A percentile compares a stretch with the other conserved stretches of the same genome.
Conservation (phyloP, 129 eudicot genomes). For the Lactuca saligna region DNA sequence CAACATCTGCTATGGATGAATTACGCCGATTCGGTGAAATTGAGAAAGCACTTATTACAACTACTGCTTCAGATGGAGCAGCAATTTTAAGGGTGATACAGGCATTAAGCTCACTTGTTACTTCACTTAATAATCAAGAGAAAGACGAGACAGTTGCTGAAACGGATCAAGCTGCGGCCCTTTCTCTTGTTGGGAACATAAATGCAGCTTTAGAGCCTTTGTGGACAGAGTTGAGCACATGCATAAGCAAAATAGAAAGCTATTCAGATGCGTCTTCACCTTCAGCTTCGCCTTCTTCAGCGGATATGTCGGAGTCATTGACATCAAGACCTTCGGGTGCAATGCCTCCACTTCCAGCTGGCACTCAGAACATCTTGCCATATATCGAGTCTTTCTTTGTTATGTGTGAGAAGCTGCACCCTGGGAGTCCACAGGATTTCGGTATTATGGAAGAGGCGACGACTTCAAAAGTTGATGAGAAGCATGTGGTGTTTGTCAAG, state of each 20-base stretch:
- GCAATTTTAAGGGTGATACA: constrained; percentile 87
- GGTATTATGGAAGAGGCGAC: constrained; percentile 70
- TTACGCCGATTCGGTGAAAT: constrained; percentile 64
- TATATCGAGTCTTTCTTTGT: constrained; percentile 95
- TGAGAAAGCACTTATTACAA: constrained; percentile 67
- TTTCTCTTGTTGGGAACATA: constrained; percentile 68
- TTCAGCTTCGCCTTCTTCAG: not conserved
- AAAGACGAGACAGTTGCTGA: constrained; percentile 45
- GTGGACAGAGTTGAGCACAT: constrained; percentile 90
- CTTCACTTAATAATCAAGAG: constrained; percentile 51
- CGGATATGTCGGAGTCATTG: constrained; percentile 57
- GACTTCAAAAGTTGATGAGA: constrained; percentile 72
- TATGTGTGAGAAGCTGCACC: constrained; percentile 92
- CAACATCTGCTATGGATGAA: constrained; percentile 71
- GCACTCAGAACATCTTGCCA: constrained; percentile 87
- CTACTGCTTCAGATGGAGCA: constrained; percentile 79
- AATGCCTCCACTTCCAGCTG: constrained; percentile 93
- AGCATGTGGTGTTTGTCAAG: constrained; percentile 69
- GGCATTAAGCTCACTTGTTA: constrained; percentile 82
- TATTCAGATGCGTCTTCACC: constrained; percentile 49
- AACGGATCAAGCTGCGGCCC: constrained; percentile 51
- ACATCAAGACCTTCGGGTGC: constrained; percentile 66
- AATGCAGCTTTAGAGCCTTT: constrained; percentile 79
- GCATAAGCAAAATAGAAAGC: constrained; percentile 84
- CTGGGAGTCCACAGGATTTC: constrained; percentile 60